These are phyloP conservation scores for Monosporozyma servazzii DNA, from an alignment of 805 yeast genomes.

Conservation along the genomic window DNA sequence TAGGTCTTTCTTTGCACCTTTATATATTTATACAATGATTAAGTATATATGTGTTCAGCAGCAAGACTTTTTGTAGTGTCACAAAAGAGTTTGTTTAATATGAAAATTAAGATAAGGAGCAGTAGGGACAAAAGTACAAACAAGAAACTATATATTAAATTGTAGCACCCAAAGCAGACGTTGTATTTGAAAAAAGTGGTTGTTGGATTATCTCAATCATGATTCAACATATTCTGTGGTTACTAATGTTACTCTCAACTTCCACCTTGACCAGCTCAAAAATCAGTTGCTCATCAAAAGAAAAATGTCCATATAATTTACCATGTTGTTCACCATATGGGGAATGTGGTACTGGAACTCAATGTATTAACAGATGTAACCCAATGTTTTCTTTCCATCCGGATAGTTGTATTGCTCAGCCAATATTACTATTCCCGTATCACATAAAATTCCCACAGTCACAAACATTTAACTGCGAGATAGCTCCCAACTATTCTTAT, in stretches of 20 bases:
- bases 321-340: constrained; percentile 93
- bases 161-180: not conserved
- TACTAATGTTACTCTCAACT: not conserved
- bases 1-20: no score
- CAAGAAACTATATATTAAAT: no score
- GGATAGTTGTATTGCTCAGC: constrained; percentile 71
- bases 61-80: no score
- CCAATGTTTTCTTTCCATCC: constrained; percentile 57
- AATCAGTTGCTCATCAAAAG: constrained; percentile 13
- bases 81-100: no score
- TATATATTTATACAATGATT: no score
- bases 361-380: constrained; percentile 84
- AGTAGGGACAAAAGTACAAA: no score
- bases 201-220: not conserved
- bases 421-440: constrained; percentile 25
- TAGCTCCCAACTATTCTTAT: not conserved
- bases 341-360: constrained; percentile 63
- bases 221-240: not conserved
- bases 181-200: not conserved
- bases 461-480: not conserved
- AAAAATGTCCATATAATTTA: constrained; percentile 55
- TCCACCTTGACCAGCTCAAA: not conserved
- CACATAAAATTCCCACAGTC: not conserved
- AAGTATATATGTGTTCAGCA: no score
- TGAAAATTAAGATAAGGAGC: no score